phyloP scores from a whole-genome alignment of 2,329 filamentous ascomycete genomes.

The Xylariaceae sp. region DNA sequence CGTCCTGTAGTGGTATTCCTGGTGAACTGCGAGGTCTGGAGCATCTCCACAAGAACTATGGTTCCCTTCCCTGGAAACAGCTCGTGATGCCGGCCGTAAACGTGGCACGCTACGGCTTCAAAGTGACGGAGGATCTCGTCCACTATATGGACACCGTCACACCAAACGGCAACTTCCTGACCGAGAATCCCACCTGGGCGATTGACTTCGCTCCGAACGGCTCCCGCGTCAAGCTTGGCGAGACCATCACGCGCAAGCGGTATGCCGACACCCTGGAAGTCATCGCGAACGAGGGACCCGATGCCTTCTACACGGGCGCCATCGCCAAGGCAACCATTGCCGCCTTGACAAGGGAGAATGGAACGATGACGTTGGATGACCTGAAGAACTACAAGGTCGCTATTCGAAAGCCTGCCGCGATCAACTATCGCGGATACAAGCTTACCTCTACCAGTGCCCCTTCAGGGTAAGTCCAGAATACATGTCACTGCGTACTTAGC shows the following conservation, averaged over 20 bases:
- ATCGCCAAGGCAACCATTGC: slow-evolving; percentile 42
- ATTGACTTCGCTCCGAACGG: slow-evolving; percentile 64
- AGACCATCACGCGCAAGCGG: slow-evolving; percentile 42
- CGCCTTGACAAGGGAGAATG: slow-evolving; percentile 57
- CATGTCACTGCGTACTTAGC: too few relatives aligned
- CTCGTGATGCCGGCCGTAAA: slow-evolving; percentile 67
- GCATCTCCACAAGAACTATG: slow-evolving; percentile 65
- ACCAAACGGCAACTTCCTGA: slow-evolving; percentile 55
- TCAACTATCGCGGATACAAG: slow-evolving; percentile 65
- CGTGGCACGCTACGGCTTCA: slow-evolving; percentile 68
- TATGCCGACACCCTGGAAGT: slow-evolving; percentile 51
- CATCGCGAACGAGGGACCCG: slow-evolving; percentile 38
- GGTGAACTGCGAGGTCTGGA: slow-evolving; percentile 70
- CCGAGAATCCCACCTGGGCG: slow-evolving; percentile 68
- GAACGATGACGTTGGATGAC: slow-evolving; percentile 79
- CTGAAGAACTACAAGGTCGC: slow-evolving; percentile 67
- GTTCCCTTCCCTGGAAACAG: slow-evolving; percentile 56
- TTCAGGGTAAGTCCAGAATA: too few relatives aligned
- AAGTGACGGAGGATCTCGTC: slow-evolving; percentile 60
- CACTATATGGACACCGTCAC: slow-evolving; percentile 56
- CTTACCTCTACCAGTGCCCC: slow-evolving; percentile 65
- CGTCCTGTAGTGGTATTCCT: slow-evolving; percentile 52
- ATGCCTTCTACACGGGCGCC: slow-evolving; percentile 40
- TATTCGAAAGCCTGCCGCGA: slow-evolving; percentile 54
- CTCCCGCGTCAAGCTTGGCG: slow-evolving; percentile 28